Conservation (phyloP, 768 basidiomycete species). For the Leccinum sublutescens region DNA sequence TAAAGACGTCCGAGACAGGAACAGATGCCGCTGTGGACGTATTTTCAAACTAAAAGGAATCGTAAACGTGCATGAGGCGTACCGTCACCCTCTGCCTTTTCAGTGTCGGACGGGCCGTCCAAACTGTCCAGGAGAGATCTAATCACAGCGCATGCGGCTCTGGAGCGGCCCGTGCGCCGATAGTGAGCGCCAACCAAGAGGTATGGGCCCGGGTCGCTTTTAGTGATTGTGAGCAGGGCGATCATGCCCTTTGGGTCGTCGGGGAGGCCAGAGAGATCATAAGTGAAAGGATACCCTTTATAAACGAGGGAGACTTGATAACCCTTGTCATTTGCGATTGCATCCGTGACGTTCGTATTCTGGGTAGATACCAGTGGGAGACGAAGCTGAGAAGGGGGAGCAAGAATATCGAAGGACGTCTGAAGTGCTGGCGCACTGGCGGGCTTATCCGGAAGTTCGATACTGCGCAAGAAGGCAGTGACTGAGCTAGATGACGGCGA, state of each 20-base stretch:
- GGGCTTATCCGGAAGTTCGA: conserved; percentile 22
- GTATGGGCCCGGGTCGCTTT: conserved; percentile 34
- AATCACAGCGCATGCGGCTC: conserved; percentile 29
- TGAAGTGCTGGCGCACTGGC: conserved; percentile 12
- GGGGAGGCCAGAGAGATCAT: conserved; percentile 29
- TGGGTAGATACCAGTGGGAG: conserved; percentile 15
- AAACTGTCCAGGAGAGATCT: conserved; percentile 24
- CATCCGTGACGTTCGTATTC: neutral
- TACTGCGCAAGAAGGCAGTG: conserved; percentile 26
- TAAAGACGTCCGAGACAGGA: conserved; percentile 9
- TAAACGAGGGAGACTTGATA: conserved; percentile 26
- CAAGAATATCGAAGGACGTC: conserved; percentile 4
- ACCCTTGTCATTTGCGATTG: conserved; percentile 5
- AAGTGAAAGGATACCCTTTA: conserved; percentile 29
- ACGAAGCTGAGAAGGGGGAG: conserved; percentile 7
- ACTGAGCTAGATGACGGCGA: conserved; percentile 17
- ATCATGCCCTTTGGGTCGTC: conserved; percentile 31
- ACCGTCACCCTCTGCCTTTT: conserved; percentile 28
- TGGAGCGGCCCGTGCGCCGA: conserved; percentile 33
- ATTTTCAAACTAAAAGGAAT: conserved; percentile 17
- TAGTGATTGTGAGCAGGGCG: conserved; percentile 25
- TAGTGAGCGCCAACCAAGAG: conserved; percentile 32
- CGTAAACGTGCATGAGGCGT: conserved; percentile 15
- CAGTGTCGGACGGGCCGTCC: conserved; percentile 4
- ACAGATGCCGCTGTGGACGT: conserved; percentile 9